Evolutionary conservation across 1,284 basidiomycete genomes (phyloP).

Genomic region (Trametes sp.): DNA sequence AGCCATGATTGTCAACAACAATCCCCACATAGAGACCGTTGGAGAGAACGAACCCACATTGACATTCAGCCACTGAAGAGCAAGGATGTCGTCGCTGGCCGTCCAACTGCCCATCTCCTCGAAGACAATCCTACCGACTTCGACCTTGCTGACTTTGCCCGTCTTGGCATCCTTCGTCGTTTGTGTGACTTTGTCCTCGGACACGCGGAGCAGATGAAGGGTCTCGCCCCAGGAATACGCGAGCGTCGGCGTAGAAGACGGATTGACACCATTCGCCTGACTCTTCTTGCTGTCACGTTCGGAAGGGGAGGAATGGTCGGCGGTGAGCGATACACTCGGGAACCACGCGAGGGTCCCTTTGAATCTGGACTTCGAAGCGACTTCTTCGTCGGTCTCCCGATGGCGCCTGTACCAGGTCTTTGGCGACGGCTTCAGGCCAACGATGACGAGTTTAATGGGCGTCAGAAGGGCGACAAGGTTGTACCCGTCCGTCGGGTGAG

Average conservation of each 20-base stretch:
- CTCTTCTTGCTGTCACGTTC: constrained; percentile 42
- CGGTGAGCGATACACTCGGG: constrained; percentile 55
- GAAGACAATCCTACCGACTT: constrained; percentile 70
- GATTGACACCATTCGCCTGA: constrained; percentile 33
- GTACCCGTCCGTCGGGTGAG: constrained; percentile 86
- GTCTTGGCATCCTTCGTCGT: constrained; percentile 59
- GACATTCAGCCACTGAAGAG: constrained; percentile 78
- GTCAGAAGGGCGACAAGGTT: constrained; percentile 90
- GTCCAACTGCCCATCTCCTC: constrained; percentile 63
- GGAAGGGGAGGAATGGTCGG: constrained; percentile 25
- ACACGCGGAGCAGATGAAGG: constrained; percentile 71
- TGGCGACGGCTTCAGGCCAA: constrained; percentile 91
- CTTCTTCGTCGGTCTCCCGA: constrained; percentile 60
- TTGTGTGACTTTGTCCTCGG: constrained; percentile 66
- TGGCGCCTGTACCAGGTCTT: constrained; percentile 92
- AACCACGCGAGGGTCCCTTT: constrained; percentile 82
- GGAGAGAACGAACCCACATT: constrained; percentile 65
- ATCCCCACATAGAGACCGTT: constrained; percentile 2
- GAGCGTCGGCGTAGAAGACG: constrained; percentile 60
- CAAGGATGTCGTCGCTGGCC: constrained; percentile 64
- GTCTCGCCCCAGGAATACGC: constrained; percentile 85
- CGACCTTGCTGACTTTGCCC: constrained; percentile 64
- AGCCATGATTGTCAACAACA: constrained; percentile 14
- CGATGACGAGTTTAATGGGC: constrained; percentile 89
- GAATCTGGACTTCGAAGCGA: constrained; percentile 52